Conservation (phyloP, 1,284 basidiomycete species). For the Boletellus deceptivus region DNA sequence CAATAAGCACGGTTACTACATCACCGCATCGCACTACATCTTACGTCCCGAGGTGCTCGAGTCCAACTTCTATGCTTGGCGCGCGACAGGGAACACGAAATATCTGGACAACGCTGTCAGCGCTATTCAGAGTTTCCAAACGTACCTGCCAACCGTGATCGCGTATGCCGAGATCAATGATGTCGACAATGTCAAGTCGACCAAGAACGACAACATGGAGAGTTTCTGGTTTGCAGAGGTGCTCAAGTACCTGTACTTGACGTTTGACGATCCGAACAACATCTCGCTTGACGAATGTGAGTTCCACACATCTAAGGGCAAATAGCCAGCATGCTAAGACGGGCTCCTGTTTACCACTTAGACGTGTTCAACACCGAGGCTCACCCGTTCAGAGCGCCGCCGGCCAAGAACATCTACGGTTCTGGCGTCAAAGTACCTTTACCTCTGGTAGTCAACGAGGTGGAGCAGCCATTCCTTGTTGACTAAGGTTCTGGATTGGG, state of each 20-base stretch:
- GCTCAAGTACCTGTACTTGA: conserved; percentile 72
- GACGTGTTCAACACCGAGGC: conserved; percentile 74
- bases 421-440: conserved; percentile 4
- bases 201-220: conserved; percentile 57
- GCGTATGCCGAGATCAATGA: conserved; percentile 49
- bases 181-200: conserved; percentile 42
- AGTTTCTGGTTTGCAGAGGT: conserved; percentile 81
- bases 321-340: neutral
- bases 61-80: conserved; percentile 76
- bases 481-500: no score
- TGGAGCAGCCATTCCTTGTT: no score
- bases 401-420: conserved; percentile 47
- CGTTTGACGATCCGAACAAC: conserved; percentile 65
- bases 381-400: conserved; percentile 61
- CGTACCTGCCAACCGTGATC: conserved; percentile 42
- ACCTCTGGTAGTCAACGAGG: no score
- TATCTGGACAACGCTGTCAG: conserved; percentile 40
- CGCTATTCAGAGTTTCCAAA: conserved; percentile 42
- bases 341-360: neutral
- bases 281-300: conserved; percentile 65
- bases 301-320: neutral
- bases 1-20: conserved; percentile 62
- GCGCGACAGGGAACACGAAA: conserved; percentile 55
- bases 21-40: conserved; percentile 47
- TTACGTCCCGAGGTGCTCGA: conserved; percentile 73